Base-by-base conservation (phyloP, 1,284 basidiomycete species). In the Agroathelia rolfsii region DNA sequence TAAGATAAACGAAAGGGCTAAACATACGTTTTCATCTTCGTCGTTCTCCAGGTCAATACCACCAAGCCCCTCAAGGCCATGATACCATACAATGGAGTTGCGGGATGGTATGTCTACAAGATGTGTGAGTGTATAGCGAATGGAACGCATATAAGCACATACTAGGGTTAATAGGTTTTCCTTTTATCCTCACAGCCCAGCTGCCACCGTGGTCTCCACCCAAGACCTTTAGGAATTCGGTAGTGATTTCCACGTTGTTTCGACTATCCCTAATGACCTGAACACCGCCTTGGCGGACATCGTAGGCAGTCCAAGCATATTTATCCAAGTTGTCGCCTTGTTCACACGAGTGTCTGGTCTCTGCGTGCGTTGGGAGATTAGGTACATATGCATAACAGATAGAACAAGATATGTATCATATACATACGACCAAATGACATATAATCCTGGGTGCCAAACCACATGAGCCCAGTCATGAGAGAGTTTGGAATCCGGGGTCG, bases 281-380 rank as follows among this genome's bases (percentile, higher is more conserved):
- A 10, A 83, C 68, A 30, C 88, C 89, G 36, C 87, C 88, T 45
- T 81, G 70, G 18, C 87, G 74, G 10, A 85, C 68, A 52, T 96
- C 89, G 50, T 89, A 92, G 44, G 77, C 72, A 5, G 81, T 83
- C 81, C 86, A 96, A 10, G 81, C 81, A 58, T 94, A 96, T 24
- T 68, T 68, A 31, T 76, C 69, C 27, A 95, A 62, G 3, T 73
- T 77, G 47, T 94, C 87, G 7, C 72, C 76, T 53, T 94, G 87
- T 46, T 92, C 86, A 51, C 89, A 93, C n/a, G 82, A 69, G 61
- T 96, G 90, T 7, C 92, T 76, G 14, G 80, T 62, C 40, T 72
- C 86, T 90, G 47, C 15, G 26, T 13, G 18, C 41, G 11, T 30
- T 34, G 37, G 38, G 36, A 35, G 12, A 11, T 30, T 17, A 3